Evolutionary conservation across 2,329 filamentous ascomycete species (phyloP).

Genomic region (Apiospora phragmitis): DNA sequence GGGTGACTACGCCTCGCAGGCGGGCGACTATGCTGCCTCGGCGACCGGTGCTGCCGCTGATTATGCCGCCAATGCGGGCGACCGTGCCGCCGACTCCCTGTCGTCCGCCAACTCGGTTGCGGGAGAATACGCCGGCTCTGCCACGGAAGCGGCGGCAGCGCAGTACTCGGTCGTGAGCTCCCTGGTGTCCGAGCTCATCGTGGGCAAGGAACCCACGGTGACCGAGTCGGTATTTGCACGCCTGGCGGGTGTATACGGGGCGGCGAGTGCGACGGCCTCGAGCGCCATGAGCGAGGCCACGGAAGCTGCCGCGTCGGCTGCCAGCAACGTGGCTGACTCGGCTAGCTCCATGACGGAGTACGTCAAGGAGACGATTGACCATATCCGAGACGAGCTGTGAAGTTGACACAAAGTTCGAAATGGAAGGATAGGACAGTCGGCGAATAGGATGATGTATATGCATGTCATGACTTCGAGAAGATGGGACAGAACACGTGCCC

Average conservation of each 20-base stretch:
- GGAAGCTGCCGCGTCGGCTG: slow-evolving; percentile 26
- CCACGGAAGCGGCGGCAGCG: slow-evolving; percentile 41
- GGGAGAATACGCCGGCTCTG: slow-evolving; percentile 32
- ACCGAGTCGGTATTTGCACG: slow-evolving; percentile 77
- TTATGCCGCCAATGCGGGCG: slow-evolving; percentile 30
- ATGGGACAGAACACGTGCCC: not conserved
- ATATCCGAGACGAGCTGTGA: slow-evolving; percentile 27
- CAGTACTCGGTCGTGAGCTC: slow-evolving; percentile 71
- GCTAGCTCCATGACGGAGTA: slow-evolving; percentile 26
- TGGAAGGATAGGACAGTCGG: too few relatives aligned
- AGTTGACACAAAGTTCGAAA: too few relatives aligned
- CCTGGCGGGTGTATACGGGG: slow-evolving; percentile 71
- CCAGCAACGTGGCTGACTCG: slow-evolving; percentile 24
- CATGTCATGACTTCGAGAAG: not conserved
- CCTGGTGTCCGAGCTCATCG: slow-evolving; percentile 74
- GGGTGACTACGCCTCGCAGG: slow-evolving; percentile 9
- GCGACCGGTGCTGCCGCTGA: slow-evolving; percentile 49
- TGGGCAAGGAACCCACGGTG: slow-evolving; percentile 77
- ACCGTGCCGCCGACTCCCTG: slow-evolving; percentile 29
- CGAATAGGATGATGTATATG: not conserved
- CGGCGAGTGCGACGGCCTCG: slow-evolving; percentile 57
- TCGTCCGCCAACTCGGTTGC: slow-evolving; percentile 33
- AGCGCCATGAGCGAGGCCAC: slow-evolving; percentile 40
- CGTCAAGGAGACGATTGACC: slow-evolving; percentile 27
- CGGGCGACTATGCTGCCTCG: slow-evolving; percentile 59